Evolutionary conservation across 345 rosid genomes (phyloP).

Genomic region (Linum tenue): DNA sequence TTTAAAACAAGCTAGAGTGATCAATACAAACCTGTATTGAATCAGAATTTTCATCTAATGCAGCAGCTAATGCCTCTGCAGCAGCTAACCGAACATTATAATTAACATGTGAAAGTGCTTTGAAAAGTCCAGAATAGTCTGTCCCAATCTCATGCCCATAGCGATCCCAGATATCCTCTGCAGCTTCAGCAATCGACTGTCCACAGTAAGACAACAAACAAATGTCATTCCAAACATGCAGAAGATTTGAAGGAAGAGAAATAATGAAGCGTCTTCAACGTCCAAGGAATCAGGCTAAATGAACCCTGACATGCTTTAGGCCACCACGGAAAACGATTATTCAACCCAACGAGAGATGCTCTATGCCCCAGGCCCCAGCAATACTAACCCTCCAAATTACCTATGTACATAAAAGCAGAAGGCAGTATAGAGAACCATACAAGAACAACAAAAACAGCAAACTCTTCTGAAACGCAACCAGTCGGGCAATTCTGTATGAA

Average conservation of each 20-base stretch:
- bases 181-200: slow-evolving; percentile 83
- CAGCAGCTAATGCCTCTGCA: slow-evolving; percentile 95
- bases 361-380: background rate
- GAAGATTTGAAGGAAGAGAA: background rate
- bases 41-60: slow-evolving; percentile 84
- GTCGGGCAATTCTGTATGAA: background rate
- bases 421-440: background rate
- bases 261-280: background rate
- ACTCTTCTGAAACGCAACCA: background rate
- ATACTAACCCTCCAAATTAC: background rate
- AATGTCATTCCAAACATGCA: background rate
- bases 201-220: slow-evolving; percentile 12
- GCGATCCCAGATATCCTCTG: slow-evolving; percentile 93
- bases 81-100: slow-evolving; percentile 83
- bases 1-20: slow-evolving; percentile 4
- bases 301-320: background rate
- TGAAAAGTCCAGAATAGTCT: slow-evolving; percentile 83
- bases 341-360: too few relatives aligned
- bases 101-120: slow-evolving; percentile 75
- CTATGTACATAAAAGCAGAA: background rate
- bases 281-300: background rate
- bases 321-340: background rate
- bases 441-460: background rate
- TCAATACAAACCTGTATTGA: slow-evolving; percentile 56
- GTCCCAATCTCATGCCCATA: slow-evolving; percentile 83